Evolutionary conservation across 768 basidiomycete species (phyloP), one percentile per base, ranked within the genome.

Genomic region (Cytidiella melzeri): DNA sequence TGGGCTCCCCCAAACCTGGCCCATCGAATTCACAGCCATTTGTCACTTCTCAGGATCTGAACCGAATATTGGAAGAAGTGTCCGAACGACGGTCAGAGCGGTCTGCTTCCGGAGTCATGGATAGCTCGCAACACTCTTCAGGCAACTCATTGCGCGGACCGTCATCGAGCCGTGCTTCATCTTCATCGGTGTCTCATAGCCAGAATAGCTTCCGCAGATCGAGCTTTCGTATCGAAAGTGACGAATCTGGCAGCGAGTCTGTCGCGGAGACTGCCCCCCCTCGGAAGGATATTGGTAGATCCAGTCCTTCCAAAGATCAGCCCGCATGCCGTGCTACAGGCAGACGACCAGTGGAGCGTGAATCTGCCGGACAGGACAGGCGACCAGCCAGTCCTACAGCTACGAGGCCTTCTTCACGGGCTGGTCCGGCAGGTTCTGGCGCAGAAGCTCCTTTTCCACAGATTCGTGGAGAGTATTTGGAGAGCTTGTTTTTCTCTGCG

Each of bases 401-500:
- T 23, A 7, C 40, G 9, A 11, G 40, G 18, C 23, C 40, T 18
- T 41, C 40, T 41, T 41, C 40, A 18, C 7, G 40, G 11, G n/a
- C 18, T 41, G n/a, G 23, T 10, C 12, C 19, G 13, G 9, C 5
- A 11, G 43, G 18, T 15, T n/a, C 40, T 15, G 30, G 10, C 25
- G 28, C 40, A 3, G 48, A 61, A 55, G 74, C 81, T 0, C 83
- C 87, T 1, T 92, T 96, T 69, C 92, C 92, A 0, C 79, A 81
- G 51, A 92, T 93, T 40, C 80, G 86, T 19, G 90, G 87, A 7
- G 79, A 80, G 39, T 80, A 77, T 38, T 74, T 92, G 34, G 90
- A 95, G 61, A 73, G 77, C 0, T 66, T 93, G 44, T 92, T 94
- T 69, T 91, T 89, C 66, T 81, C 81, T 41, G 80, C 84, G 1